These are phyloP conservation scores for Euphrasia confusa DNA, from an alignment of 257 asterid genomes.

Conservation along the genomic window DNA sequence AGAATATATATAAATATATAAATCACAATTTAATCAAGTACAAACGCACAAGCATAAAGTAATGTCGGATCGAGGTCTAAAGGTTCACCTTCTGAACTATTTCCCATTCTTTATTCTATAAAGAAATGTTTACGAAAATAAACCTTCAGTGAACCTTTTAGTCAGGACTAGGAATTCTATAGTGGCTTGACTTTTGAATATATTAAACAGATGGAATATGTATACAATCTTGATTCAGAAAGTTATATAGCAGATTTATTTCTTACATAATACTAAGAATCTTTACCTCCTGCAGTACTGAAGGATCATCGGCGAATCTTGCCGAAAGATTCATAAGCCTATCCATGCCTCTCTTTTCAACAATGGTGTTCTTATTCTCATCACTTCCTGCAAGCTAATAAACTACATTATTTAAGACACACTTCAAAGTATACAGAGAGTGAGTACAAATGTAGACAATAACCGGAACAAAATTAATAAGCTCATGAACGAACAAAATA, in stretches of 20 bases:
- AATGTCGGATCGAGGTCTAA: too few species aligned
- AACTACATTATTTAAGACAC: slow-evolving; percentile 21
- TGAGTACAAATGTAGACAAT: slow-evolving; percentile 2
- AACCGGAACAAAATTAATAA: slow-evolving; percentile 1
- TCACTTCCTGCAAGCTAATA: slow-evolving; percentile 97
- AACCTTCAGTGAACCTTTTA: neutral
- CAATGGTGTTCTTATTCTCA: slow-evolving; percentile 63
- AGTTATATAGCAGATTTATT: neutral
- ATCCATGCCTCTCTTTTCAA: slow-evolving; percentile 73
- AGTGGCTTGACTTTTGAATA: too few species aligned
- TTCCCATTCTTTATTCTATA: too few species aligned
- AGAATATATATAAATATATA: neutral
- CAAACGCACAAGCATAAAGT: neutral
- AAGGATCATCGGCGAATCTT: slow-evolving; percentile 70
- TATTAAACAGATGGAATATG: neutral
- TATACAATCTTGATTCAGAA: slow-evolving; percentile 1
- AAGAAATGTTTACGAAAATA: too few species aligned
- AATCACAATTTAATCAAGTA: neutral
- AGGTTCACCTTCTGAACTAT: too few species aligned
- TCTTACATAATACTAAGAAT: slow-evolving; percentile 7
- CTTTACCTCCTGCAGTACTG: slow-evolving; percentile 78
- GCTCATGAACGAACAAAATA: neutral
- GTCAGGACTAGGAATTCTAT: neutral
- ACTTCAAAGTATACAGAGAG: slow-evolving; percentile 7
- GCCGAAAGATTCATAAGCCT: slow-evolving; percentile 67